These are phyloP conservation scores for Suhomyces terraborum DNA, from an alignment of 1,139 yeast species.

Conservation along the genomic window DNA sequence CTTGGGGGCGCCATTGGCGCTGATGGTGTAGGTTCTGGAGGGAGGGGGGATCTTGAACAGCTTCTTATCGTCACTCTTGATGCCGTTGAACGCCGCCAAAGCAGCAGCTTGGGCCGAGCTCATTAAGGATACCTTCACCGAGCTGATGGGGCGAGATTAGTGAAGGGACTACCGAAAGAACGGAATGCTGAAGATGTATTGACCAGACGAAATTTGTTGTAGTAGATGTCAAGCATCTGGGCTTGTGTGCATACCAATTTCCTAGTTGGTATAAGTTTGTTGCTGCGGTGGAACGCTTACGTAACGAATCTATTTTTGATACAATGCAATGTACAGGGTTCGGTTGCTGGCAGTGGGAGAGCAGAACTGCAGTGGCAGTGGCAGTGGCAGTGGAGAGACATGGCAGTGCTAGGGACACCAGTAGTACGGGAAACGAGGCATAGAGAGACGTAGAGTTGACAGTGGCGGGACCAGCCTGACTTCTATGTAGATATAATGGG, in stretches of 20 bases:
- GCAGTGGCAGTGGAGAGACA: not conserved
- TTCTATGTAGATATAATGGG: no score
- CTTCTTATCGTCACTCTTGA: constrained; percentile 14
- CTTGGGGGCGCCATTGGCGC: not conserved
- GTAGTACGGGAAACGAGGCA: no score
- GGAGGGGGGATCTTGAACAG: constrained; percentile 12
- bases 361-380: no score
- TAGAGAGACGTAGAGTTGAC: no score
- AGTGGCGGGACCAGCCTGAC: no score
- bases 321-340: not conserved
- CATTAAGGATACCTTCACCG: constrained; percentile 2
- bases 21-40: constrained; percentile 3
- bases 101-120: constrained; percentile 26
- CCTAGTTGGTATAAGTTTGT: constrained; percentile 2
- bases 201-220: not conserved
- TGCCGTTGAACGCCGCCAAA: constrained; percentile 24
- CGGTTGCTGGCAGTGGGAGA: not conserved
- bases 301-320: not conserved
- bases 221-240: not conserved
- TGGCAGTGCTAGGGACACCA: no score
- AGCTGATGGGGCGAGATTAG: not conserved
- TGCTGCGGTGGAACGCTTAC: not conserved
- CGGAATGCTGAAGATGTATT: not conserved
- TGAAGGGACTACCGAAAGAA: not conserved
- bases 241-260: constrained; percentile 3